Conservation (phyloP, 371 early-diverging fungal genomes). For the Umbelopsis sp. region DNA sequence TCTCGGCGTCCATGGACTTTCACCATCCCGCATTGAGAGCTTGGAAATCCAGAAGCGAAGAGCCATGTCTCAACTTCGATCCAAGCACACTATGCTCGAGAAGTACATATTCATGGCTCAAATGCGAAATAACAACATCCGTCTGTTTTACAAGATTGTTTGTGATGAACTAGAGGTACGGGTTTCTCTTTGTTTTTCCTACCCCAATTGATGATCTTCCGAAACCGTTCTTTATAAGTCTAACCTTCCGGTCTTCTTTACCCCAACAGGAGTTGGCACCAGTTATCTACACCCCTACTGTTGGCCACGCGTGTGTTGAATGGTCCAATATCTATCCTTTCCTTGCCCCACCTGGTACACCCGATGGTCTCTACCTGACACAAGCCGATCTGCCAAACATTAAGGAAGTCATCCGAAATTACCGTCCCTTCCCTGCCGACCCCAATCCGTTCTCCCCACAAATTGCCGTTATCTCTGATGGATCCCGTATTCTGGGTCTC, state of each 20-base stretch:
- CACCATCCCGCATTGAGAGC: constrained; percentile 73
- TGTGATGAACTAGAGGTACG: constrained; percentile 73
- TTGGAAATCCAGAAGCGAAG: constrained; percentile 73
- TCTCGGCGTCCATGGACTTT: constrained; percentile 67
- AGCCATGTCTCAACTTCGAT: constrained; percentile 68
- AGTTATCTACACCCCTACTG: constrained; percentile 91
- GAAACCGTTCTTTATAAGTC: neutral
- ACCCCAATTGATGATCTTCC: neutral
- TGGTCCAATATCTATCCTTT: constrained; percentile 89
- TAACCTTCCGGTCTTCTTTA: neutral
- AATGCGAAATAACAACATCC: constrained; percentile 76
- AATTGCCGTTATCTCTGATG: constrained; percentile 92
- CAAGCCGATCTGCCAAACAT: constrained; percentile 73
- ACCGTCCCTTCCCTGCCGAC: constrained; percentile 50
- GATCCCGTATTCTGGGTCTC: constrained; percentile 90
- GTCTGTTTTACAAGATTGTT: constrained; percentile 80
- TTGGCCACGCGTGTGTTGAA: constrained; percentile 87
- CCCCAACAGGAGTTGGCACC: constrained; percentile 69
- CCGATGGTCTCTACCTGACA: constrained; percentile 88
- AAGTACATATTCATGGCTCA: constrained; percentile 84
- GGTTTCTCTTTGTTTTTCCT: neutral
- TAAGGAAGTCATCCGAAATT: constrained; percentile 73
- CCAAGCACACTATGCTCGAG: constrained; percentile 68
- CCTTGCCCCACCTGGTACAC: constrained; percentile 72
- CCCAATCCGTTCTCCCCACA: constrained; percentile 52